Conservation (phyloP, 2,329 filamentous ascomycete species). For the Aspergillus latus region DNA sequence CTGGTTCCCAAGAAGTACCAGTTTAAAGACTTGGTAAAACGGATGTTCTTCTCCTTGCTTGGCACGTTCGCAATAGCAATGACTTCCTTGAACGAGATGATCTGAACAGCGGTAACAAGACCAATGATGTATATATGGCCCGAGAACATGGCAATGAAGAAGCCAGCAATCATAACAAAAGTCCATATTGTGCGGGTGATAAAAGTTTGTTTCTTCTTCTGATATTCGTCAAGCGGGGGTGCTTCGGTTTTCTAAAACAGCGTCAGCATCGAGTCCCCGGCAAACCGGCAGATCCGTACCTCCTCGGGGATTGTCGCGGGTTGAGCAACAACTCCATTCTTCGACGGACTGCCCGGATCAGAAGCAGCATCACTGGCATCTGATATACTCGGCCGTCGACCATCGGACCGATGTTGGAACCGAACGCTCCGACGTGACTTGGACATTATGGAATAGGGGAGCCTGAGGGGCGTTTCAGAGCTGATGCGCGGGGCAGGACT, state of each 20-base stretch:
- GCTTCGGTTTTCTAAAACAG: constrained; percentile 36
- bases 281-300: constrained; percentile 23
- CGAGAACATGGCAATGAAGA: constrained; percentile 89
- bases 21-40: constrained; percentile 93
- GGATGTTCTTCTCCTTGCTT: constrained; percentile 82
- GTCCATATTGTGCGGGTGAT: constrained; percentile 97
- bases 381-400: constrained; percentile 54
- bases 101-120: constrained; percentile 89
- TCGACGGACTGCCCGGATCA: constrained; percentile 52
- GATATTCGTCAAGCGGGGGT: constrained; percentile 68
- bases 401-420: constrained; percentile 55
- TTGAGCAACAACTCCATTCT: constrained; percentile 41
- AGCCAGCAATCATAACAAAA: constrained; percentile 91
- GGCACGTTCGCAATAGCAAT: constrained; percentile 96
- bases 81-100: constrained; percentile 98
- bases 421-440: constrained; percentile 60
- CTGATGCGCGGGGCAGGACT: constrained; percentile 21
- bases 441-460: constrained; percentile 44
- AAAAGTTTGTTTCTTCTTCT: constrained; percentile 99
- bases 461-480: constrained; percentile 11
- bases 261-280: constrained; percentile 9
- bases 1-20: constrained; percentile 99
- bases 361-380: constrained; percentile 55
- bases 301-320: constrained; percentile 37
- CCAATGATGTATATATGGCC: constrained; percentile 97